These are phyloP conservation scores for Phyllosticta citriasiana DNA, from an alignment of 2,329 filamentous ascomycete species.

Conservation along the genomic window DNA sequence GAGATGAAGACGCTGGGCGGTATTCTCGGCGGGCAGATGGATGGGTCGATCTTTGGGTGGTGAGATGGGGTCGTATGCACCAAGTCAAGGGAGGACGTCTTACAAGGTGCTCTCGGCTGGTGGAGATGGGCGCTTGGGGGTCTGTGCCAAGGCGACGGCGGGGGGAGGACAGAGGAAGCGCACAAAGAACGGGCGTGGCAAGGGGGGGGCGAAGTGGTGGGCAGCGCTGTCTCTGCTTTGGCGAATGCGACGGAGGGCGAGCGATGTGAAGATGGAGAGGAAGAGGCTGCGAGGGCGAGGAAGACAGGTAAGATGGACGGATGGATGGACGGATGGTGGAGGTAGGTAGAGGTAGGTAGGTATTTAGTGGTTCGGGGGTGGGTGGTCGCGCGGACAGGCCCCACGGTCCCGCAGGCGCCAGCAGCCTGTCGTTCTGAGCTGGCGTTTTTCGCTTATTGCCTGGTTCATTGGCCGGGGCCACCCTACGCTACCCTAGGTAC, in stretches of 20 bases:
- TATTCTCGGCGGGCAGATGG: neutral
- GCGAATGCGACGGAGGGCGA: neutral
- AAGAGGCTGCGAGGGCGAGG: neutral
- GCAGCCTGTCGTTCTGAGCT: neutral
- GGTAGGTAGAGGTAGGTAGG: no score
- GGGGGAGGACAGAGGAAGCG: slow-evolving; percentile 1
- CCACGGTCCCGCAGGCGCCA: neutral
- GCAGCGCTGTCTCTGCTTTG: no score
- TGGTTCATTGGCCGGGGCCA: neutral
- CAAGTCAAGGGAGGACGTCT: slow-evolving; percentile 8
- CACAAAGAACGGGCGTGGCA: slow-evolving; percentile 1
- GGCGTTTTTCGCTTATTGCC: neutral
- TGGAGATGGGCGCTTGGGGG: slow-evolving; percentile 10
- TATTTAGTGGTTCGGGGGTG: neutral
- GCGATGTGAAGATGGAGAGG: neutral
- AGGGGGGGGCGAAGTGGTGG: neutral
- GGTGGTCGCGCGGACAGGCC: neutral
- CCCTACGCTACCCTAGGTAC: neutral
- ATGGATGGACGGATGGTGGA: neutral
- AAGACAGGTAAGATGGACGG: neutral
- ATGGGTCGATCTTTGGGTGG: slow-evolving; percentile 1
- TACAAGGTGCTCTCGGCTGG: slow-evolving; percentile 4
- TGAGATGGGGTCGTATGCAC: slow-evolving; percentile 1
- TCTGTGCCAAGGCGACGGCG: slow-evolving; percentile 7
- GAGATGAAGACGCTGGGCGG: neutral